Evolutionary conservation across 768 basidiomycete genomes (phyloP).

Genomic region (Mycena floridula): DNA sequence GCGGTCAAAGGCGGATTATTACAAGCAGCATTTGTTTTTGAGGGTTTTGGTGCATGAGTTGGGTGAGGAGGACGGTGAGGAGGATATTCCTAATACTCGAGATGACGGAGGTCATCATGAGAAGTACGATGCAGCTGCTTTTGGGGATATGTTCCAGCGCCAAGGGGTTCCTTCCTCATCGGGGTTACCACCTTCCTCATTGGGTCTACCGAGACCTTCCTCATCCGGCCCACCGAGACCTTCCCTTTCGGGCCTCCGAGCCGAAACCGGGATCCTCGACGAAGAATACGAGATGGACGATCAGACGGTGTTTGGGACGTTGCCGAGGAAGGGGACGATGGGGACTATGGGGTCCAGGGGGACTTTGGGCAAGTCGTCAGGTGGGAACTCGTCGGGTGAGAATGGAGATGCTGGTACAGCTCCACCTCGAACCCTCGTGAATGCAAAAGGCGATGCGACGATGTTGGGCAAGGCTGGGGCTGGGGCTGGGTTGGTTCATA

Average conservation of each 20-base stretch:
- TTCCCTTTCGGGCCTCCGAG: no score
- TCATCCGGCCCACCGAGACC: no score
- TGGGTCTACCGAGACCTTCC: no score
- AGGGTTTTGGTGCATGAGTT: conserved; percentile 6
- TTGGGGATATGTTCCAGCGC: neutral
- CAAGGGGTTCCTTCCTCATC: neutral
- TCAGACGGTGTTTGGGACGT: no score
- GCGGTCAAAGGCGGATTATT: conserved; percentile 17
- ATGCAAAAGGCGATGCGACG: neutral
- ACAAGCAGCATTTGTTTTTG: conserved; percentile 11
- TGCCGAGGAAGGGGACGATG: no score
- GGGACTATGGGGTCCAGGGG: no score
- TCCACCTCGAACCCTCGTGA: neutral
- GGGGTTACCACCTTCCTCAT: no score
- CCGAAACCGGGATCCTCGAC: no score
- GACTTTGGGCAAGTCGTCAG: neutral
- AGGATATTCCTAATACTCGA: neutral
- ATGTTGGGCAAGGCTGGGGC: neutral
- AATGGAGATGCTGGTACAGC: neutral
- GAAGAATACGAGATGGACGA: no score
- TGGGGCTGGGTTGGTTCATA: conserved; percentile 2
- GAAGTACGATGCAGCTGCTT: neutral
- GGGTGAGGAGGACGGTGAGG: conserved; percentile 5
- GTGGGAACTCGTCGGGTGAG: neutral
- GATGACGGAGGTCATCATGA: neutral